Evolutionary conservation across 495 filamentous ascomycete genomes (phyloP).

Genomic region (Penicillium riverlandense): DNA sequence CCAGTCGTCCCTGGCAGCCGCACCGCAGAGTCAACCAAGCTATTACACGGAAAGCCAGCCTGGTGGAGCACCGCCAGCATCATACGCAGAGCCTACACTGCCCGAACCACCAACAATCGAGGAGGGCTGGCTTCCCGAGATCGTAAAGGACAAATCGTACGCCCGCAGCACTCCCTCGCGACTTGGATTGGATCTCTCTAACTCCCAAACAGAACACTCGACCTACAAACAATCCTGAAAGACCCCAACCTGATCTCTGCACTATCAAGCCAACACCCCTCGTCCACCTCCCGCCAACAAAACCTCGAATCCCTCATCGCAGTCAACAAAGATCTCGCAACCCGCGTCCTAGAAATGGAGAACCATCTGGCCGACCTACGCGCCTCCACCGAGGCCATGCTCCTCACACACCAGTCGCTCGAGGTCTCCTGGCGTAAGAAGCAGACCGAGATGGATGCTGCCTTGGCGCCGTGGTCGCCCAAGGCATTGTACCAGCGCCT

Average conservation of each 20-base stretch:
- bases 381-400: slow-evolving; percentile 63
- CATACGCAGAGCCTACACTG: slow-evolving; percentile 8
- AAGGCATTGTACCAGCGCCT: slow-evolving; percentile 76
- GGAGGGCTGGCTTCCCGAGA: slow-evolving; percentile 59
- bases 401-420: slow-evolving; percentile 75
- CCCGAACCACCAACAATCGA: slow-evolving; percentile 32
- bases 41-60: slow-evolving; percentile 17
- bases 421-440: slow-evolving; percentile 88
- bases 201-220: slow-evolving; percentile 37
- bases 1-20: slow-evolving; percentile 19
- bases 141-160: slow-evolving; percentile 71
- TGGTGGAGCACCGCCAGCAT: slow-evolving; percentile 11
- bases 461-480: slow-evolving; percentile 76
- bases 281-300: slow-evolving; percentile 41
- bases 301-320: slow-evolving; percentile 51
- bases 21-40: slow-evolving; percentile 23
- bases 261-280: slow-evolving; percentile 55
- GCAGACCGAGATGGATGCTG: slow-evolving; percentile 79
- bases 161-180: slow-evolving; percentile 2
- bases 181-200: not conserved
- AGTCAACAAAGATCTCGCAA: slow-evolving; percentile 57
- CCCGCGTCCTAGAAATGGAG: slow-evolving; percentile 61
- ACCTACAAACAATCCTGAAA: slow-evolving; percentile 60
- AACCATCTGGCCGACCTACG: slow-evolving; percentile 56
- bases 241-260: slow-evolving; percentile 53